Conservation (phyloP, 495 filamentous ascomycete species). For the Terfezia boudieri region DNA sequence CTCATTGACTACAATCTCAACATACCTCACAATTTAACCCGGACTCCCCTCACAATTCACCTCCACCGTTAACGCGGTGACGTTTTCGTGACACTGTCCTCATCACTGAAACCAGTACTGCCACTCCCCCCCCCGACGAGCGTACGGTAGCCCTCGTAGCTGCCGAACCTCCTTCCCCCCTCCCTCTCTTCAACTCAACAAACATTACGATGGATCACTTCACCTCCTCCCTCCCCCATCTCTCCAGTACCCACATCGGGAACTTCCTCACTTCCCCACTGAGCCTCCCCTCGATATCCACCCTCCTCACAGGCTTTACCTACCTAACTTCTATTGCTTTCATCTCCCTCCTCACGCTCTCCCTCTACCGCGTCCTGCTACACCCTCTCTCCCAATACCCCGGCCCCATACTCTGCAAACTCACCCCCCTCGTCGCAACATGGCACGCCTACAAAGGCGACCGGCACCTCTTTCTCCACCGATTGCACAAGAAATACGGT, state of each 20-base stretch:
- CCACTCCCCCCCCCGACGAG: too few species aligned
- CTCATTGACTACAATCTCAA: too few species aligned
- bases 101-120: too few species aligned
- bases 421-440: conserved; percentile 26
- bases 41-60: too few species aligned
- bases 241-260: not conserved
- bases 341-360: conserved; percentile 1
- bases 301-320: not conserved
- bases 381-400: conserved; percentile 43
- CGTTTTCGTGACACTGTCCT: too few species aligned
- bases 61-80: too few species aligned
- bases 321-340: not conserved
- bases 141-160: too few species aligned
- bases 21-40: too few species aligned
- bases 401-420: conserved; percentile 29
- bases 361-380: conserved; percentile 29
- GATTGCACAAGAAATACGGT: conserved; percentile 21
- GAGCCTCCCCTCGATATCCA: not conserved
- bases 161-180: too few species aligned
- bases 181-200: too few species aligned
- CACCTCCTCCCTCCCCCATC: not conserved
- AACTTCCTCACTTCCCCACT: not conserved
- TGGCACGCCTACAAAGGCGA: conserved; percentile 12
- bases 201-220: not conserved
- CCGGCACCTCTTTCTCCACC: conserved; percentile 8